phyloP scores from a whole-genome alignment of 164 flowering plant species.

The Aristolochia californica region DNA sequence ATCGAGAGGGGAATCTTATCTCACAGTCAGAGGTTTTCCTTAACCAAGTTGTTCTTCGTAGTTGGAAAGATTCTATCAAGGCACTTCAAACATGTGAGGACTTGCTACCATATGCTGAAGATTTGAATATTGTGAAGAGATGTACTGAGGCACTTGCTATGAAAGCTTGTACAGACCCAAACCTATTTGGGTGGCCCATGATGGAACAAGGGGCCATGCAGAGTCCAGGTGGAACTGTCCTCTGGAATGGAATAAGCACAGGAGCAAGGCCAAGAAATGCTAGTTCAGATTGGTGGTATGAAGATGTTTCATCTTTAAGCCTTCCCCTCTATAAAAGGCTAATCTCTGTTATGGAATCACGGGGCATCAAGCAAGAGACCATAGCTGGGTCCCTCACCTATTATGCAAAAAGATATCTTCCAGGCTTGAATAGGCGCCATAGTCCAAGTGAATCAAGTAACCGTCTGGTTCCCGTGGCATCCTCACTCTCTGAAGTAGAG shows the following conservation, averaged over 20 bases:
- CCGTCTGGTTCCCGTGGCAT: constrained; percentile 19
- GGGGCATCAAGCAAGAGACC: constrained; percentile 58
- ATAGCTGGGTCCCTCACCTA: constrained; percentile 61
- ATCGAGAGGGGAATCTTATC: constrained; percentile 76
- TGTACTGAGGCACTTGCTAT: constrained; percentile 69
- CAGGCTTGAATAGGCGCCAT: constrained; percentile 70
- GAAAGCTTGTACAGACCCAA: constrained; percentile 77
- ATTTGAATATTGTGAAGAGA: constrained; percentile 52
- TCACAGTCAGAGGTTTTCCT: constrained; percentile 70
- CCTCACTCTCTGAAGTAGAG: constrained; percentile 58
- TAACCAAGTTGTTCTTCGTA: constrained; percentile 60
- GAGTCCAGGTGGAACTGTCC: constrained; percentile 85
- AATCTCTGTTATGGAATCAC: constrained; percentile 67
- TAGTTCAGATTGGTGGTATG: constrained; percentile 93
- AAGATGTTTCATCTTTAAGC: constrained; percentile 64
- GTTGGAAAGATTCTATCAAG: constrained; percentile 79
- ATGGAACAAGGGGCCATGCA: constrained; percentile 80
- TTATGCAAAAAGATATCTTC: constrained; percentile 69
- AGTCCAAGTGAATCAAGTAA: constrained; percentile 31
- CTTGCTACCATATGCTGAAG: constrained; percentile 64
- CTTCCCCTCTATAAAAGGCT: constrained; percentile 65
- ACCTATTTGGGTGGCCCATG: constrained; percentile 81
- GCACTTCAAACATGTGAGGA: constrained; percentile 81
- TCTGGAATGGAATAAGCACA: constrained; percentile 96
- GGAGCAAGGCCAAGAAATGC: constrained; percentile 70